Percentiles rank a stretch among this genome's conserved stretches.
phyloP scores from a whole-genome alignment of 1,284 basidiomycete species.

The Porodaedalea pini region DNA sequence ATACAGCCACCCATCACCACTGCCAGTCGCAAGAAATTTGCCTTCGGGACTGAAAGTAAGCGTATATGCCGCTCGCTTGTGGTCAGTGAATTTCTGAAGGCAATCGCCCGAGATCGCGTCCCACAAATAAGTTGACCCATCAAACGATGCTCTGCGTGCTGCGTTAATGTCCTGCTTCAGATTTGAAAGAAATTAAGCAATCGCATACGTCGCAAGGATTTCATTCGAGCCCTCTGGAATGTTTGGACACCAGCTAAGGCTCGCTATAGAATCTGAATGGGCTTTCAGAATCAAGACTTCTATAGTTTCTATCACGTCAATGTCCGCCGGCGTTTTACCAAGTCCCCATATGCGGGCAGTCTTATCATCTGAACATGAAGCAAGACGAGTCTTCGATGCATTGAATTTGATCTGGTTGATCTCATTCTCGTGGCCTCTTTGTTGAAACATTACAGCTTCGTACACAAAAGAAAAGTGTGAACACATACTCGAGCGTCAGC shows the following conservation, averaged over 20 bases:
- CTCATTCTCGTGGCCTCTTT: conserved; percentile 72
- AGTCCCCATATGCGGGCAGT: conserved; percentile 77
- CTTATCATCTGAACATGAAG: conserved; percentile 76
- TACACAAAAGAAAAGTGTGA: neutral
- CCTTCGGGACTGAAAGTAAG: conserved; percentile 67
- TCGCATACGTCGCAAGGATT: conserved; percentile 65
- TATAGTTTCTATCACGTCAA: conserved; percentile 34
- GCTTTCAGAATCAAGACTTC: conserved; percentile 51
- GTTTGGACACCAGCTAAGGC: conserved; percentile 68
- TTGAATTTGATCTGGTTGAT: conserved; percentile 77
- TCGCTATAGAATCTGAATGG: conserved; percentile 64
- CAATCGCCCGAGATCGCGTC: conserved; percentile 72
- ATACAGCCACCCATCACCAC: conserved; percentile 34
- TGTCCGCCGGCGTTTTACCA: conserved; percentile 33
- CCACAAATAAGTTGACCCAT: conserved; percentile 73
- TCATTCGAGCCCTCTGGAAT: conserved; percentile 45
- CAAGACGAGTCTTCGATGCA: conserved; percentile 58
- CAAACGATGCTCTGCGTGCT: conserved; percentile 63
- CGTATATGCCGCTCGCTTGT: conserved; percentile 64
- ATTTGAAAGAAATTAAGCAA: conserved; percentile 8
- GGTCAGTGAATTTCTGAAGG: conserved; percentile 61
- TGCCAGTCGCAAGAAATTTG: conserved; percentile 32
- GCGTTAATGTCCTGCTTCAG: neutral
- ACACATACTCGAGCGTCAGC: conserved; percentile 52
- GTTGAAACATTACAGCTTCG: neutral